These are phyloP conservation scores for Fraxinus americana DNA, from an alignment of 257 asterid species.

Conservation along the genomic window DNA sequence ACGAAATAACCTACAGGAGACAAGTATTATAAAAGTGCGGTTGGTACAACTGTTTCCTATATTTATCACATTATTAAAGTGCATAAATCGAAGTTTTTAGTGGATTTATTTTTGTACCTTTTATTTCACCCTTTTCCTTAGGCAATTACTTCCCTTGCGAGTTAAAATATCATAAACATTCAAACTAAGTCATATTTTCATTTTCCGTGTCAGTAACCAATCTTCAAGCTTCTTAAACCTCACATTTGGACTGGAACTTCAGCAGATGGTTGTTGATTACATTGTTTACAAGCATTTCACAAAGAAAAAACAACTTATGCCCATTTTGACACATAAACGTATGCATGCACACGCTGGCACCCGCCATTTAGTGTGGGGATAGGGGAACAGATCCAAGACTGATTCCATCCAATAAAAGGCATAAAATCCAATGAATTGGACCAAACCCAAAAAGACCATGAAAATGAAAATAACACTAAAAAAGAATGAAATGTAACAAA, in stretches of 20 bases:
- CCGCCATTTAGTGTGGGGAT: not conserved
- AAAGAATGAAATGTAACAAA: not conserved
- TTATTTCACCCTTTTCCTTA: too few relatives aligned
- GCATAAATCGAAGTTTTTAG: too few relatives aligned
- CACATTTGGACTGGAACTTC: not conserved
- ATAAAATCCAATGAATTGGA: not conserved
- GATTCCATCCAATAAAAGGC: not conserved
- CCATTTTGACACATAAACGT: not conserved
- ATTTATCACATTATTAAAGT: too few relatives aligned
- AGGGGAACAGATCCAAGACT: not conserved
- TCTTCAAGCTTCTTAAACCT: not conserved
- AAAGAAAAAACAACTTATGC: not conserved
- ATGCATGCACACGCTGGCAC: not conserved
- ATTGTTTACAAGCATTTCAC: not conserved
- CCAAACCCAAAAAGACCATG: not conserved
- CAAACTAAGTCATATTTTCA: not conserved
- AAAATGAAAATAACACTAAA: not conserved
- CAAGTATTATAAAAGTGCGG: too few relatives aligned
- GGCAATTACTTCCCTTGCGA: too few relatives aligned
- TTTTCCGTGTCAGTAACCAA: not conserved
- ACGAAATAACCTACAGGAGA: too few relatives aligned
- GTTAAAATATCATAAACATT: too few relatives aligned
- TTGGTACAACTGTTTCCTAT: too few relatives aligned
- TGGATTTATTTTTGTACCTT: too few relatives aligned
- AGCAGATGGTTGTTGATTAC: not conserved